These are phyloP conservation scores for Peltaster fructicola DNA, from an alignment of 2,329 filamentous ascomycete species.

Conservation along the genomic window DNA sequence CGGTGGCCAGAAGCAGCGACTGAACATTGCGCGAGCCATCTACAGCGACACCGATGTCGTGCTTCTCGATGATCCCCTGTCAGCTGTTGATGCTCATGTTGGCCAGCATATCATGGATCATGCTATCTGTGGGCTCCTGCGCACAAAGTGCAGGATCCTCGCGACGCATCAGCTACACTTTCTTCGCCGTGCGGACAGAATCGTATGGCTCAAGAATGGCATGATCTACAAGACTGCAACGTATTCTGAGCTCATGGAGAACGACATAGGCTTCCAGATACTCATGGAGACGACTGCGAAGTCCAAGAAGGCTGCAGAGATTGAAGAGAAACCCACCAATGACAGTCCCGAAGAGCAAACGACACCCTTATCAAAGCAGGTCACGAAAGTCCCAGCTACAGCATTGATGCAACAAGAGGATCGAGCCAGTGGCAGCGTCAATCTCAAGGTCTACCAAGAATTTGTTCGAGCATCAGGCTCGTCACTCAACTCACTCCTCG, in stretches of 20 bases:
- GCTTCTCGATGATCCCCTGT: slow-evolving; percentile 41
- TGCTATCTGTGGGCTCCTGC: slow-evolving; percentile 68
- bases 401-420: slow-evolving; percentile 52
- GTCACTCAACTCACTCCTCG: slow-evolving; percentile 45
- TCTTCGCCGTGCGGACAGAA: slow-evolving; percentile 79
- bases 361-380: no score
- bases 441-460: no score
- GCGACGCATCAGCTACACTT: slow-evolving; percentile 87
- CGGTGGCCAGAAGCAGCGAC: slow-evolving; percentile 74
- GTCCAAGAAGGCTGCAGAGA: slow-evolving; percentile 29
- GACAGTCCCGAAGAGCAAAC: slow-evolving; percentile 35
- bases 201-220: slow-evolving; percentile 78
- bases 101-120: slow-evolving; percentile 66
- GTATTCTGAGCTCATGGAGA: slow-evolving; percentile 64
- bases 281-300: slow-evolving; percentile 60
- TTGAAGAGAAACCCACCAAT: slow-evolving; percentile 36
- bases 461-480: no score
- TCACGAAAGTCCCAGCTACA: no score
- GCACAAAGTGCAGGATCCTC: slow-evolving; percentile 68
- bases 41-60: slow-evolving; percentile 41
- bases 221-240: slow-evolving; percentile 66
- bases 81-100: slow-evolving; percentile 34
- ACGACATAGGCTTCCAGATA: slow-evolving; percentile 52
- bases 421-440: no score
- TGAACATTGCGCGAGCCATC: slow-evolving; percentile 71